phyloP scores from a whole-genome alignment of 208 protist genomes.

The Phytomonas serpens region DNA sequence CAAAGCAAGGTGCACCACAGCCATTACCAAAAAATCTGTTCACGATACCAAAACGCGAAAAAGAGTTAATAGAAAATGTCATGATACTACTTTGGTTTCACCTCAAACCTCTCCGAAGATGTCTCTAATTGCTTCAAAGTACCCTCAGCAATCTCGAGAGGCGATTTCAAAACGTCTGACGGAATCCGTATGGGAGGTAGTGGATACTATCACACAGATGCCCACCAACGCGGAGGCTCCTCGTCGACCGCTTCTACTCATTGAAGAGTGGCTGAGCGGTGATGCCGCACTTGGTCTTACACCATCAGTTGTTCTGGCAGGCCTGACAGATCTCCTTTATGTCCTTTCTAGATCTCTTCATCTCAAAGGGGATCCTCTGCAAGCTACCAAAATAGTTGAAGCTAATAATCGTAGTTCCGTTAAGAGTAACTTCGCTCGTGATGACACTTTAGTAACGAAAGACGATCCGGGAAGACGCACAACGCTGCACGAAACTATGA shows the following conservation, averaged over 20 bases:
- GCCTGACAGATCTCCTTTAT: conserved; percentile 1
- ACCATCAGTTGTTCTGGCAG: neutral
- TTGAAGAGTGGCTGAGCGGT: conserved; percentile 1
- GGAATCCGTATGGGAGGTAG: neutral
- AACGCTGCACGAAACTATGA: neutral
- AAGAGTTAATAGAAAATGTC: neutral
- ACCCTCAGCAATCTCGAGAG: neutral
- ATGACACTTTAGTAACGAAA: neutral
- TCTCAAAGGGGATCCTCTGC: neutral
- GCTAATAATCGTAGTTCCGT: neutral
- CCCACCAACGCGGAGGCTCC: neutral
- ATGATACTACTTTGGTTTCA: neutral
- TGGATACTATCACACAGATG: neutral
- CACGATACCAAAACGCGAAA: neutral
- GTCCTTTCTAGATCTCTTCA: neutral
- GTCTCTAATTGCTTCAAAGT: neutral
- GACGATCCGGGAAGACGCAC: neutral
- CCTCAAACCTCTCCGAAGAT: neutral
- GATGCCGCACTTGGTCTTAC: conserved; percentile 7
- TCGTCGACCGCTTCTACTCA: conserved; percentile 4
- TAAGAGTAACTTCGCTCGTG: neutral
- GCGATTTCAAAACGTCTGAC: neutral
- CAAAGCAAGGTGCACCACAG: neutral
- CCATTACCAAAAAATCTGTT: neutral
- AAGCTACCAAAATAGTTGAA: neutral